phyloP scores from a whole-genome alignment of 805 yeast genomes.

The Metschnikowia lunata region DNA sequence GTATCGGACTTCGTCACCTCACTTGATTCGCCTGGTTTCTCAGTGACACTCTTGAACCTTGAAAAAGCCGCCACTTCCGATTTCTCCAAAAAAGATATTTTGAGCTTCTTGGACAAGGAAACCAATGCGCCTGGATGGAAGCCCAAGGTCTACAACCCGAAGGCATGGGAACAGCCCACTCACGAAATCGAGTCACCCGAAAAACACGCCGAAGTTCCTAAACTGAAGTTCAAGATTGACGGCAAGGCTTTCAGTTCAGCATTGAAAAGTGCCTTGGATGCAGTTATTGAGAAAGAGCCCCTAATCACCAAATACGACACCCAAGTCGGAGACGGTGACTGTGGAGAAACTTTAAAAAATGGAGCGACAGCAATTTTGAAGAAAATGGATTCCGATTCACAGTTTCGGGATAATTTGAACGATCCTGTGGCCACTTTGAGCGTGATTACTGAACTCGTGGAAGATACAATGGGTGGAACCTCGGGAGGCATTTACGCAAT shows the following conservation, averaged over 20 bases:
- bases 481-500: slow-evolving; percentile 92
- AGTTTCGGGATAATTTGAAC: slow-evolving; percentile 22
- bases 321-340: slow-evolving; percentile 94
- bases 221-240: slow-evolving; percentile 29
- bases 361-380: slow-evolving; percentile 73
- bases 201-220: slow-evolving; percentile 17
- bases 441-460: slow-evolving; percentile 79
- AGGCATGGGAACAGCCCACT: slow-evolving; percentile 28
- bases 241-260: slow-evolving; percentile 46
- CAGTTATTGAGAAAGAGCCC: slow-evolving; percentile 52
- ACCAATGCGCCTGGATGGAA: slow-evolving; percentile 87
- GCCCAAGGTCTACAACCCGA: slow-evolving; percentile 31
- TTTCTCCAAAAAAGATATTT: slow-evolving; percentile 18
- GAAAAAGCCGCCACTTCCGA: slow-evolving; percentile 31
- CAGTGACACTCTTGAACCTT: slow-evolving; percentile 74
- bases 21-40: slow-evolving; percentile 87
- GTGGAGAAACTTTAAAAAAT: slow-evolving; percentile 83
- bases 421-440: slow-evolving; percentile 59
- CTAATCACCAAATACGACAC: slow-evolving; percentile 81
- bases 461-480: slow-evolving; percentile 95
- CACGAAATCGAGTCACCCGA: slow-evolving; percentile 26
- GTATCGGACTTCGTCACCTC: slow-evolving; percentile 85
- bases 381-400: slow-evolving; percentile 40
- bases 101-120: slow-evolving; percentile 61
- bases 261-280: slow-evolving; percentile 40